Base-by-base conservation (phyloP, 495 filamentous ascomycete genomes). In the Aspergillus mulundensis region DNA sequence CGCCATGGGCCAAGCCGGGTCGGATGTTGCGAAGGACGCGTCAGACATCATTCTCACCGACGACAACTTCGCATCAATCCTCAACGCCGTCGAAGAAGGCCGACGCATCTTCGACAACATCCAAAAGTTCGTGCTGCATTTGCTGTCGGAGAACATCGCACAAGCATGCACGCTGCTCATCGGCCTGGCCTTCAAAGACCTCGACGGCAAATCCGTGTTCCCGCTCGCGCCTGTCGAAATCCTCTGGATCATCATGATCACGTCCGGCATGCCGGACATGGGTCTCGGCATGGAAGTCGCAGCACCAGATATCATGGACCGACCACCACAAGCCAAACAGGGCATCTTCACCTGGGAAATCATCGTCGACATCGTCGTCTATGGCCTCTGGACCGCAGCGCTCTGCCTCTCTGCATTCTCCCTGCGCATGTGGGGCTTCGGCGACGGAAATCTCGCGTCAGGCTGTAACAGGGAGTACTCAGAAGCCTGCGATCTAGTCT, bases 11-110 rank as follows among this genome's bases (percentile, higher is more conserved):
- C 77, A 84, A 50, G 76, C 80, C 14, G 89, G 90, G 1, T 87
- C 83, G n/a, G 90, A 95, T 66, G 89, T 93, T 15, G 87, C 90
- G 11, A 92, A 90, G 63, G 88, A 91, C 61, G 90, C 90, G 2
- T 86, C 88, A 0, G 87, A 90, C 56, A 85, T 95, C 66, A 84
- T 95, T 14, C 76, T 95, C 23, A 83, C 85, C 0, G 86, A 90
- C 57, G 90, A 93, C 66, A 92, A 92, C 71, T 94, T 95, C 62
- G 89, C 88, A 7, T 87, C 82, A 1, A 94, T 90, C 47, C 82
- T 92, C 19, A 84, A 86, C 49, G 84, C 85, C 1, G 81, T 89
- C 40, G 82, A 87, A 61, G 87, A 90, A 63, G 87, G 87, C 16
- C 78, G 87, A 5, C 77, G 86, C 5, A 84, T 87, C 56, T 89